Evolutionary conservation across 2,329 filamentous ascomycete species (phyloP), one percentile per base, ranked within the genome.

Genomic region (Cercospora nicotianae): DNA sequence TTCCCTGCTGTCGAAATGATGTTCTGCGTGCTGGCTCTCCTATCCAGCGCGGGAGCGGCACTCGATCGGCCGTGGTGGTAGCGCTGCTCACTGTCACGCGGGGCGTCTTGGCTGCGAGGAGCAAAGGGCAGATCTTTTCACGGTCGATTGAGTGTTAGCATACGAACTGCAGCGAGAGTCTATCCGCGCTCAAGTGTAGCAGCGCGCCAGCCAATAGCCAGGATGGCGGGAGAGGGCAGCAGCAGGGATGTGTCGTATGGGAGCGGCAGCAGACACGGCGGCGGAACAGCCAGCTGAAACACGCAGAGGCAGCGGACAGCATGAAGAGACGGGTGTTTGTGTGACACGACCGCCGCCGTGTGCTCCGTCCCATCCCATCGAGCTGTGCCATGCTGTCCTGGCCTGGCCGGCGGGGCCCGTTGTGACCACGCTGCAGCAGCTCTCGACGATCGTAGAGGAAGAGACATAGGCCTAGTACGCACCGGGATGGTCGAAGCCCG

Each of bases 401-500:
- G 13, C 36, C n/a, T 48, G 42, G 39, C 16, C 39, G 39, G 39
- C 16, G 8, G n/a, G n/a, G n/a, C 42, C 42, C 42, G 51, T 26
- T 16, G 51, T 26, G 53, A 28, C 26, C 3, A 26, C 23, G 53
- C 13, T 57, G 48, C 48, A 33, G 57, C 57, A 61, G 64, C 20
- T 64, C 45, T 30, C 48, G 53, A 57, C n/a, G 53, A 57, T 57
- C 26, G 53, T 20, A 13, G 31, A 23, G 30, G 48, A 30, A 16
- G 30, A 20, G 42, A 48, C 16, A 36, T 28, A 20, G 39, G 57
- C 12, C 12, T 28, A 26, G 30, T 53, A 48, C 60, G n/a, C 45
- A 67, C 65, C 65, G 9, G 60, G 60, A 33, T 67, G 60, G 30
- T 63, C 51, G 60, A 63, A 59, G 59, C 30, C 13, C 23, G 30